phyloP scores from a whole-genome alignment of 305 asterid species.

The Plantago rigida region DNA sequence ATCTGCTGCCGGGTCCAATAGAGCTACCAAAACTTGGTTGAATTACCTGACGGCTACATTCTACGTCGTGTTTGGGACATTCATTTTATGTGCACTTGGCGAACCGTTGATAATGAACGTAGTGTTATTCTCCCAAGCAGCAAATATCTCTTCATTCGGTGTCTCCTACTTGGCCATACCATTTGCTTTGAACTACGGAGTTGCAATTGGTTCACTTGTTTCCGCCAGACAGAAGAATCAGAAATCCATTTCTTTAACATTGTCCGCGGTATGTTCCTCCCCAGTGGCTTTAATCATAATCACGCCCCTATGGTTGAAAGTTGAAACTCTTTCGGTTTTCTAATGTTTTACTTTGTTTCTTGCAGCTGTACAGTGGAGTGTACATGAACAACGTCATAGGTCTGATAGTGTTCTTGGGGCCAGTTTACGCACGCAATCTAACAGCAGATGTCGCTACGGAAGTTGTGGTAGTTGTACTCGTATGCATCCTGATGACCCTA shows the following conservation, averaged over 20 bases:
- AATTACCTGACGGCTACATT: slow-evolving; percentile 31
- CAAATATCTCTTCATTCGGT: slow-evolving; percentile 36
- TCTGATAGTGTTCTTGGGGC: slow-evolving; percentile 36
- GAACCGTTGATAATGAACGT: slow-evolving; percentile 35
- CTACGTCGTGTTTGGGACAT: slow-evolving; percentile 31
- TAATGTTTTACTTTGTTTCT: slow-evolving; percentile 6
- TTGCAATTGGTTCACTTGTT: slow-evolving; percentile 29
- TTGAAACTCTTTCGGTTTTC: background rate
- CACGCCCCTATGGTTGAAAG: background rate
- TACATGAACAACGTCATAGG: slow-evolving; percentile 48
- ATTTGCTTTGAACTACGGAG: slow-evolving; percentile 37
- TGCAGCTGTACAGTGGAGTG: slow-evolving; percentile 43
- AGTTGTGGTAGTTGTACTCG: slow-evolving; percentile 29
- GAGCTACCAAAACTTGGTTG: slow-evolving; percentile 25
- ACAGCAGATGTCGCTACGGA: slow-evolving; percentile 30
- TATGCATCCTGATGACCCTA: slow-evolving; percentile 34
- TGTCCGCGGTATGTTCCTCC: slow-evolving; percentile 36
- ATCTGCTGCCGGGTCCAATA: slow-evolving; percentile 14
- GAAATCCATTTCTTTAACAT: slow-evolving; percentile 40
- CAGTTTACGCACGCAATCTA: slow-evolving; percentile 35
- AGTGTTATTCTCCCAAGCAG: slow-evolving; percentile 29
- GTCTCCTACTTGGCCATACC: slow-evolving; percentile 45
- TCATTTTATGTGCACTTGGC: slow-evolving; percentile 25
- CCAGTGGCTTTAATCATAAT: background rate
- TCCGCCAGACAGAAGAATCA: slow-evolving; percentile 39